Evolutionary conservation across 129 eudicot species (phyloP).

Genomic region (Daucus carota): DNA sequence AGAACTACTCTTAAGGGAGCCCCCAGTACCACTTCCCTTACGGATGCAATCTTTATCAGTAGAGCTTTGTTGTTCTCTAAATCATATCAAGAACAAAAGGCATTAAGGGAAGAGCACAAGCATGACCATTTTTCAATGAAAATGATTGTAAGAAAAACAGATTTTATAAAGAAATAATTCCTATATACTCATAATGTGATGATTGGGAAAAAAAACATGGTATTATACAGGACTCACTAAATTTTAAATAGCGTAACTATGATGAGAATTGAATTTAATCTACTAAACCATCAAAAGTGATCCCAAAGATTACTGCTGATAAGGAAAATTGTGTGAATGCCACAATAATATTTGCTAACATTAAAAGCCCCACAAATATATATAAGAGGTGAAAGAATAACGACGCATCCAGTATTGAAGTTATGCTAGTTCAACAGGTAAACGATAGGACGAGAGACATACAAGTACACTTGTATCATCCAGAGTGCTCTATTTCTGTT

Average conservation of each 20-base stretch:
- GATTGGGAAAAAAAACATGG: too few species aligned
- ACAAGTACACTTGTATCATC: not conserved
- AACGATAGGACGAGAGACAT: not conserved
- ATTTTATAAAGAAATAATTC: too few species aligned
- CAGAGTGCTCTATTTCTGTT: not conserved
- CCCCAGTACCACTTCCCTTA: constrained; percentile 90
- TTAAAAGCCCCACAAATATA: not conserved
- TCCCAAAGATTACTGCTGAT: not conserved
- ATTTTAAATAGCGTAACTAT: not conserved
- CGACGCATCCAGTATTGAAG: not conserved
- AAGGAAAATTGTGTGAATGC: not conserved
- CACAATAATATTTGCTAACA: not conserved
- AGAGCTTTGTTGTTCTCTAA: constrained; percentile 58
- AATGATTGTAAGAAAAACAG: not conserved
- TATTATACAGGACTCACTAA: not conserved
- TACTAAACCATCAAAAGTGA: not conserved
- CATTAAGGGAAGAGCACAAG: constrained; percentile 15
- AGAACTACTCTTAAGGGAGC: constrained; percentile 68
- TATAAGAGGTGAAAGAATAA: not conserved
- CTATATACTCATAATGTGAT: too few species aligned
- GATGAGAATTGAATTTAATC: not conserved
- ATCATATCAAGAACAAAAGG: constrained; percentile 19
- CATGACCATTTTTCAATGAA: not conserved
- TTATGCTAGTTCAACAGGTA: not conserved
- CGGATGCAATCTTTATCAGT: constrained; percentile 74